Evolutionary conservation across 805 yeast genomes (phyloP).

Genomic region (Wilhelminamyces savonicus): DNA sequence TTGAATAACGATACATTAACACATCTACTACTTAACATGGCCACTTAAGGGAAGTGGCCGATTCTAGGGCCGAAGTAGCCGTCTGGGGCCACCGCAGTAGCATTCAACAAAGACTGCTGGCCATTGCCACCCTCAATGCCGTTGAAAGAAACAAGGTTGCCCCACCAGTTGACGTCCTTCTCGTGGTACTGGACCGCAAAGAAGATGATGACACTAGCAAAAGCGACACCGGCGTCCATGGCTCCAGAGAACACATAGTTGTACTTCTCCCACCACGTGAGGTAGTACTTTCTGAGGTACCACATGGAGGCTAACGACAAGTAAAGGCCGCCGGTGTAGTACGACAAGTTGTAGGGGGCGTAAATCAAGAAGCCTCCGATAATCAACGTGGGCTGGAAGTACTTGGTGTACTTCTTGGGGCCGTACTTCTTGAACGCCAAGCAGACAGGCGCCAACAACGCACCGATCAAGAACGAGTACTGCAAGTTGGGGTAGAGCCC

Average conservation of each 20-base stretch:
- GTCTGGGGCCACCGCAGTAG: constrained; percentile 10
- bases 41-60: constrained; percentile 12
- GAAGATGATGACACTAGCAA: constrained; percentile 27
- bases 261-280: constrained; percentile 31
- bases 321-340: constrained; percentile 24
- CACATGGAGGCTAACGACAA: constrained; percentile 20
- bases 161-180: constrained; percentile 27
- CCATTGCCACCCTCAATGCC: constrained; percentile 10
- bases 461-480: constrained; percentile 30
- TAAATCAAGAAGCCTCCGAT: constrained; percentile 24
- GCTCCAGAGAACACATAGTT: constrained; percentile 26
- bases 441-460: constrained; percentile 17
- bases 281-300: constrained; percentile 20
- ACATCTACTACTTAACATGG: too few species aligned
- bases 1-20: too few species aligned
- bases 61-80: constrained; percentile 16
- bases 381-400: constrained; percentile 29
- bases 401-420: constrained; percentile 13
- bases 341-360: constrained; percentile 29
- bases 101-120: not conserved
- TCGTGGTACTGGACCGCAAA: constrained; percentile 29
- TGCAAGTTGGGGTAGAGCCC: constrained; percentile 29
- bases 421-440: constrained; percentile 9
- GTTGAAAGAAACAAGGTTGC: constrained; percentile 12
- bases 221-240: constrained; percentile 29